Conservation (phyloP, 2,329 filamentous ascomycete species). For the Claviceps pusilla region DNA sequence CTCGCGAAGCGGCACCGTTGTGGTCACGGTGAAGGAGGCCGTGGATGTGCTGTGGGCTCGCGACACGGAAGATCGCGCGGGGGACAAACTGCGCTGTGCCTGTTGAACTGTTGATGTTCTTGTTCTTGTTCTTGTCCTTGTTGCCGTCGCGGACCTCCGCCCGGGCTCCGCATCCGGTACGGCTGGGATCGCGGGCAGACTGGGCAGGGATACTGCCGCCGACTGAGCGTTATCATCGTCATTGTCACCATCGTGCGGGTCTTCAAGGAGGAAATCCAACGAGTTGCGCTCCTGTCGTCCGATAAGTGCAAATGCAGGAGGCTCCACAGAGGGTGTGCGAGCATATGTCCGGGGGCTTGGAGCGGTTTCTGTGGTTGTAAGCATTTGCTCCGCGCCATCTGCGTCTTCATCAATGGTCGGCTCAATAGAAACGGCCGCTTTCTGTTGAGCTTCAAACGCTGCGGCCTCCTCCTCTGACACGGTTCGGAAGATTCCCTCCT, state of each 20-base stretch:
- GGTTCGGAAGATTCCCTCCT: constrained; percentile 48
- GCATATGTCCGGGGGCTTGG: constrained; percentile 30
- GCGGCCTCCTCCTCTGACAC: constrained; percentile 39
- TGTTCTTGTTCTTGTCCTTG: background rate
- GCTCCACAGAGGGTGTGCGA: constrained; percentile 47
- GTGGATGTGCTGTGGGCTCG: constrained; percentile 31
- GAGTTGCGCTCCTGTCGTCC: constrained; percentile 39
- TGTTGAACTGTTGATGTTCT: background rate
- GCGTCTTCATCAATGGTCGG: constrained; percentile 5
- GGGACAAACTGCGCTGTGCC: constrained; percentile 6
- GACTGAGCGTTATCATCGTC: constrained; percentile 16
- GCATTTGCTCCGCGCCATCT: constrained; percentile 7
- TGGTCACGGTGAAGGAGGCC: constrained; percentile 31
- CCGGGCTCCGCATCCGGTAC: constrained; percentile 8
- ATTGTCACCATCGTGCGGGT: constrained; percentile 24
- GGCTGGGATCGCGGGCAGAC: constrained; percentile 22
- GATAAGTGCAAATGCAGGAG: constrained; percentile 41
- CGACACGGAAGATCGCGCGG: constrained; percentile 12
- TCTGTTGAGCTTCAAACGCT: constrained; percentile 22
- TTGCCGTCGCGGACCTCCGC: background rate
- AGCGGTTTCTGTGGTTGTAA: constrained; percentile 14
- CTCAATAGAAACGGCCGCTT: constrained; percentile 4
- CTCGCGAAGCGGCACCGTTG: constrained; percentile 37
- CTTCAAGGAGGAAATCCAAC: constrained; percentile 45
- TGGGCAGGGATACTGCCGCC: constrained; percentile 23